phyloP scores from a whole-genome alignment of 148 eudicot species.

The Rhododendron simsii region DNA sequence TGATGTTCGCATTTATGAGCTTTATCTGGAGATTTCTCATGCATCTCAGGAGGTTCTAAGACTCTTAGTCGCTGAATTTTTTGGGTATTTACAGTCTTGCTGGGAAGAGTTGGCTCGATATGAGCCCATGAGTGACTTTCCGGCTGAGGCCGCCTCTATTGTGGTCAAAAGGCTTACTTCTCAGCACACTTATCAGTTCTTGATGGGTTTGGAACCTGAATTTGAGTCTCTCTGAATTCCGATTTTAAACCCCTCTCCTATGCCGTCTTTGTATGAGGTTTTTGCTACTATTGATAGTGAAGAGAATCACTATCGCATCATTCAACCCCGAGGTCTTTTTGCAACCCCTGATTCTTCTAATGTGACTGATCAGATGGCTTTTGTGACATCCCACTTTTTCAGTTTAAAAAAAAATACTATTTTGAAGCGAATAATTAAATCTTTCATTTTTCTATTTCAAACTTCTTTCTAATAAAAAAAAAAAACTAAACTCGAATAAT shows the following conservation, averaged over 20 bases:
- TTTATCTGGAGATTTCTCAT: too few species aligned
- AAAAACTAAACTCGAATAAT: too few species aligned
- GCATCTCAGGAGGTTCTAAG: fast-evolving
- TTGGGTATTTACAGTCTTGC: neutral
- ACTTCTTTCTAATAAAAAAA: too few species aligned
- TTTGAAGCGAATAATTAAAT: too few species aligned
- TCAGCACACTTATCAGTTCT: neutral
- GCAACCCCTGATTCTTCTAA: neutral
- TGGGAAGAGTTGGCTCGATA: neutral
- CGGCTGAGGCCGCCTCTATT: neutral
- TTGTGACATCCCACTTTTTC: too few species aligned
- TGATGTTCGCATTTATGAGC: too few species aligned
- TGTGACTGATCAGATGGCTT: neutral
- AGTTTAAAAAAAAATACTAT: too few species aligned
- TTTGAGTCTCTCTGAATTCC: neutral
- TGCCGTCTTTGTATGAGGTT: neutral
- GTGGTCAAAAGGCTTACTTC: neutral
- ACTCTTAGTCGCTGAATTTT: neutral
- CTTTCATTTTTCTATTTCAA: too few species aligned
- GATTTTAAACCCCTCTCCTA: neutral
- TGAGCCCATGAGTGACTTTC: neutral
- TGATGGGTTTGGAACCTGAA: neutral
- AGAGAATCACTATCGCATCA: too few species aligned
- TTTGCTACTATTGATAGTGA: neutral
- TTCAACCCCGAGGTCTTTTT: too few species aligned